phyloP scores from a whole-genome alignment of 2,329 filamentous ascomycete genomes.

The Ampelomyces quisqualis region DNA sequence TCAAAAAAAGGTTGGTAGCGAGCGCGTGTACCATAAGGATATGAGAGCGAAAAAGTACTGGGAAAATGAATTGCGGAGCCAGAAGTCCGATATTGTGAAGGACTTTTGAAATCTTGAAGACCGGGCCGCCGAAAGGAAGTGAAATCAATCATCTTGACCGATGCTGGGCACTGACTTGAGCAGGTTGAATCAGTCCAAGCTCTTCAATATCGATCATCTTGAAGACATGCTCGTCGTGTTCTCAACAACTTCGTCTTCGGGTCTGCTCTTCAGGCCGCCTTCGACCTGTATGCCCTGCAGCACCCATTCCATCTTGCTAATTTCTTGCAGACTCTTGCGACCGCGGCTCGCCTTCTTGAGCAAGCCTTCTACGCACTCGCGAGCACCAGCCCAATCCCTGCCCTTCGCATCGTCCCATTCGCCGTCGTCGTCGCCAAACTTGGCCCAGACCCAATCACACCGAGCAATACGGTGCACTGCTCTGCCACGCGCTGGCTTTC shows the following conservation, averaged over 20 bases:
- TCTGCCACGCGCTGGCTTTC: constrained; percentile 70
- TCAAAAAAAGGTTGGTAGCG: no score
- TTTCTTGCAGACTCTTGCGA: constrained; percentile 72
- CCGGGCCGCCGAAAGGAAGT: no score
- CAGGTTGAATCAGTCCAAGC: background rate
- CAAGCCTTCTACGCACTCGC: constrained; percentile 78
- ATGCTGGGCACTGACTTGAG: background rate
- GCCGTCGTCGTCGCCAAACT: constrained; percentile 78
- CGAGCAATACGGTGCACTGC: constrained; percentile 93
- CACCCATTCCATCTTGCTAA: constrained; percentile 76
- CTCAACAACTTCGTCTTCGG: constrained; percentile 48
- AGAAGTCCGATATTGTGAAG: background rate
- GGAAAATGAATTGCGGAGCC: no score
- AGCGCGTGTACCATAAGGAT: background rate
- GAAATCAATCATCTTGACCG: background rate
- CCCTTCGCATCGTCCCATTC: constrained; percentile 76
- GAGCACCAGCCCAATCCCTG: constrained; percentile 70
- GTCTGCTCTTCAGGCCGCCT: constrained; percentile 55
- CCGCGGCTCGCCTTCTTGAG: constrained; percentile 76
- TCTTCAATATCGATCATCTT: constrained; percentile 38
- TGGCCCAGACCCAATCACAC: constrained; percentile 93
- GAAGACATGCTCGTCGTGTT: constrained; percentile 11
- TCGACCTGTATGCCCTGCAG: constrained; percentile 69
- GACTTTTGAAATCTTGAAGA: background rate
- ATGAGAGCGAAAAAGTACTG: background rate